Base-by-base conservation (phyloP, 345 rosid genomes). In the Cardamine resedifolia region DNA sequence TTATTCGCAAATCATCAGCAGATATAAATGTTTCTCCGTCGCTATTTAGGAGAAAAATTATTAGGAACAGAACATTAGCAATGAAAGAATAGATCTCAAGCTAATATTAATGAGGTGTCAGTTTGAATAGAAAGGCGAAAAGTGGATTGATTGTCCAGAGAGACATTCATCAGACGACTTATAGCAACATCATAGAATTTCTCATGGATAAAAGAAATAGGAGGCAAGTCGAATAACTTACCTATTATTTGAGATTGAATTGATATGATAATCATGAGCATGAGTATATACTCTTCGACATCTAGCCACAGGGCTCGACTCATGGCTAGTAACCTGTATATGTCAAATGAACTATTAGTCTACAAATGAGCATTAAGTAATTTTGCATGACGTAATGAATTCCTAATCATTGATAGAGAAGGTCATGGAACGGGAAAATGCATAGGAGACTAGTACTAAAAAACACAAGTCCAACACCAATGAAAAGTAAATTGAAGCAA, bases 251-350 rank as follows among this genome's bases (percentile, higher is more conserved):
- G 98, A 95, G 70, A 95, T 95, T 34, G 98, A 95, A 85, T 92
- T 91, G 78, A 95, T 90, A 79, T 95, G 99, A 85, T 95, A 95
- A 79, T 95, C 98, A 83, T 95, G 99, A 68, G 99, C 99, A 78
- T 95, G 98, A 58, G 97, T 90, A 84, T 91, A 95, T 27, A 91
- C 88, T 81, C 98, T 87, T 49, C 99, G 91, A 76, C 98, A 91
- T 85, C 96, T 82, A 27, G 99, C 99, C 72, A 95, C 66, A 74
- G 85, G 81, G 81, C 83, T 91, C 19, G 90, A 87, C 83, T 95
- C 99, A 28, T 73, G 84, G 80, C 90, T 85, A 55, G 91, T 86
- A 65, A 92, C 94, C 99, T 95, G 82, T 9, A 77, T 38, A 65
- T 33, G 45, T 16, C 51, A 62, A 77, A 36, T 15, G 51, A 70